A percentile compares a stretch with the other conserved stretches of the same genome.
Evolutionary conservation across 116 monocot species (phyloP).

Genomic region (Iris pallida): DNA sequence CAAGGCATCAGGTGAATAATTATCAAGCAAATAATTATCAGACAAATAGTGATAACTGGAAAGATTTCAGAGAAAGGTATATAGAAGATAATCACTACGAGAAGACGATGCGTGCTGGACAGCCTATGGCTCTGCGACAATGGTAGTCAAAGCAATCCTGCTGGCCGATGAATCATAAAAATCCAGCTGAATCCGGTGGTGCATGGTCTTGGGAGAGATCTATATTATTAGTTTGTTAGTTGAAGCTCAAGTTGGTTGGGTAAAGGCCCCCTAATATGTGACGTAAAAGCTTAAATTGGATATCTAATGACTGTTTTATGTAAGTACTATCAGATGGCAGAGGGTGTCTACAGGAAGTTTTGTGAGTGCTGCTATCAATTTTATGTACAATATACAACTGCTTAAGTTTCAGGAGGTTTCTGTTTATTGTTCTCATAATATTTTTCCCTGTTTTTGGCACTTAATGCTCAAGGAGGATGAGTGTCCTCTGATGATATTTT

Average conservation of each 20-base stretch:
- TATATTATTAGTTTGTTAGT: constrained; percentile 7
- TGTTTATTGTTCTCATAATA: too few relatives aligned
- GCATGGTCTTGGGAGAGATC: constrained; percentile 10
- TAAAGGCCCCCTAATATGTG: neutral
- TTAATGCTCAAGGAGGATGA: too few relatives aligned
- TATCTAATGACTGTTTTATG: too few relatives aligned
- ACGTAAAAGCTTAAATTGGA: neutral
- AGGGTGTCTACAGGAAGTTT: too few relatives aligned
- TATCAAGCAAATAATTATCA: constrained; percentile 15
- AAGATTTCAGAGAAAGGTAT: constrained; percentile 14
- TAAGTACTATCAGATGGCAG: too few relatives aligned
- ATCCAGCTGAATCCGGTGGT: constrained; percentile 12
- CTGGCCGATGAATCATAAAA: constrained; percentile 8
- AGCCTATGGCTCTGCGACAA: neutral
- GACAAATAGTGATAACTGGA: constrained; percentile 22
- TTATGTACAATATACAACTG: too few relatives aligned
- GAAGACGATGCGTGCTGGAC: neutral
- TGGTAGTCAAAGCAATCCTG: constrained; percentile 10
- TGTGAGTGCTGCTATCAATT: too few relatives aligned
- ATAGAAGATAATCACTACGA: neutral
- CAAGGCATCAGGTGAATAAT: constrained; percentile 23
- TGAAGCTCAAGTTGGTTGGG: neutral
- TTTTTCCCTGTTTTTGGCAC: too few relatives aligned
- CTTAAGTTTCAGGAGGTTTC: too few relatives aligned
- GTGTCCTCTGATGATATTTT: too few relatives aligned